These are phyloP conservation scores for Picochlorum sp. DNA, from an alignment of 139 green algal genomes.

Conservation along the genomic window DNA sequence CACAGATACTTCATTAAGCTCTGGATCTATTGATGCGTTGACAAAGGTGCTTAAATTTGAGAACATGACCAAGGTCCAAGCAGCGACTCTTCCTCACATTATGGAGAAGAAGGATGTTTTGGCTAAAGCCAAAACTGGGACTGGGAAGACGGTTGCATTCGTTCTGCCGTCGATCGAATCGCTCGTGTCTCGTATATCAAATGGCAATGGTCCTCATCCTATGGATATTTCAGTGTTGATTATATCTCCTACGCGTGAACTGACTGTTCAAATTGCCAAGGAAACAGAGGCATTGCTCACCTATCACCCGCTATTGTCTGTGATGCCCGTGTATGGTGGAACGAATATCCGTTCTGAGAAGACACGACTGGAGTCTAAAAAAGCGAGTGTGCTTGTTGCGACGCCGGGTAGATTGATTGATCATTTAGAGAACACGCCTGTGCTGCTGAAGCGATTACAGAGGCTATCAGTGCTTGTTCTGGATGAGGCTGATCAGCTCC, in stretches of 20 bases:
- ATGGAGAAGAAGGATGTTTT: conserved; percentile 53
- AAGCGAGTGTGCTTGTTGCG: conserved; percentile 72
- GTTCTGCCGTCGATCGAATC: conserved; percentile 59
- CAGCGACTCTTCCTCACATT: conserved; percentile 22
- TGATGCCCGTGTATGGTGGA: conserved; percentile 72
- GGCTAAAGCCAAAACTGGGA: conserved; percentile 79
- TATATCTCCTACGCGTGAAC: conserved; percentile 60
- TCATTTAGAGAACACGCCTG: conserved; percentile 53
- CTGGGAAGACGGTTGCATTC: conserved; percentile 74
- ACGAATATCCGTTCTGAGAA: conserved; percentile 66
- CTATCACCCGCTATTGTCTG: conserved; percentile 38
- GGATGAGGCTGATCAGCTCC: conserved; percentile 72
- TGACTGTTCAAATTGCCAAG: conserved; percentile 50
- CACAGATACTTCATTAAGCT: background rate
- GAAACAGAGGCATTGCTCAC: conserved; percentile 48
- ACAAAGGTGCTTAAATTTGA: conserved; percentile 44
- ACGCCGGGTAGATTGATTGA: conserved; percentile 83
- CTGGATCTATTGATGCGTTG: conserved; percentile 19
- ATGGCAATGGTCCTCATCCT: background rate
- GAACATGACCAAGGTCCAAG: conserved; percentile 42
- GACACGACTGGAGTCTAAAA: conserved; percentile 17
- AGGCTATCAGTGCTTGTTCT: conserved; percentile 44
- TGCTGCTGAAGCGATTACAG: background rate
- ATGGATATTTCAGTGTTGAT: conserved; percentile 34
- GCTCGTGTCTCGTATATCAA: conserved; percentile 9